Evolutionary conservation across 768 basidiomycete species (phyloP).

Genomic region (Rhizopogon vesiculosus): DNA sequence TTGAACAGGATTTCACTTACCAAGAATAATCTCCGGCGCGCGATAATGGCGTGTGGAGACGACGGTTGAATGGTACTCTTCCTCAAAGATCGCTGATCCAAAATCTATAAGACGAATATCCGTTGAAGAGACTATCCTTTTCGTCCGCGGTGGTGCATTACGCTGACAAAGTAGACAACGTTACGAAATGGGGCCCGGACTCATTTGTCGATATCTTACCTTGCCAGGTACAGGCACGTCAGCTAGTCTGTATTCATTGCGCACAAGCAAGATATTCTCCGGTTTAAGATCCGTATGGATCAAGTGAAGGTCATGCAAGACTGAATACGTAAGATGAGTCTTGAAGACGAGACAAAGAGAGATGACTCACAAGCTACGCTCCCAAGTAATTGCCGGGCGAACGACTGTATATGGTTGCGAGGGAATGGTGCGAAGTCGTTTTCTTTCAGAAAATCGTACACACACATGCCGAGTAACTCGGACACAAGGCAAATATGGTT

Average conservation of each 20-base stretch:
- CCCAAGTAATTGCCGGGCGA: conserved; percentile 85
- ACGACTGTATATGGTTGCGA: conserved; percentile 92
- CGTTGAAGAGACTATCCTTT: conserved; percentile 78
- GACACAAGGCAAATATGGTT: conserved; percentile 98
- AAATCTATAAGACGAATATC: conserved; percentile 98
- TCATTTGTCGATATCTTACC: conserved; percentile 31
- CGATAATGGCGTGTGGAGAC: conserved; percentile 98
- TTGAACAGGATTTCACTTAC: conserved; percentile 41
- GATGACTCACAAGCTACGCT: conserved; percentile 85
- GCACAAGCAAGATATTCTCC: conserved; percentile 94
- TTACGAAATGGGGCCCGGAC: conserved; percentile 2
- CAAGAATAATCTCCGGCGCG: conserved; percentile 97
- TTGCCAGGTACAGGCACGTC: conserved; percentile 62
- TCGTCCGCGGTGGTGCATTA: conserved; percentile 59
- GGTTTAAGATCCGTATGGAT: conserved; percentile 99
- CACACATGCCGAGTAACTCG: conserved; percentile 93
- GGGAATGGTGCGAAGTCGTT: conserved; percentile 97
- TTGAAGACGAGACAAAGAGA: neutral
- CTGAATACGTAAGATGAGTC: conserved; percentile 35
- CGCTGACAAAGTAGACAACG: conserved; percentile 39
- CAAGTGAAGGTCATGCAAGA: conserved; percentile 84
- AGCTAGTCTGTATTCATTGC: conserved; percentile 67
- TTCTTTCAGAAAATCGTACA: conserved; percentile 98
- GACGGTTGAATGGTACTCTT: conserved; percentile 97
- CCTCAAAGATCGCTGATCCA: conserved; percentile 96